Evolutionary conservation across 2,329 filamentous ascomycete species (phyloP), one percentile per base, ranked within the genome.

Genomic region (Scleromitrula shiraiana): DNA sequence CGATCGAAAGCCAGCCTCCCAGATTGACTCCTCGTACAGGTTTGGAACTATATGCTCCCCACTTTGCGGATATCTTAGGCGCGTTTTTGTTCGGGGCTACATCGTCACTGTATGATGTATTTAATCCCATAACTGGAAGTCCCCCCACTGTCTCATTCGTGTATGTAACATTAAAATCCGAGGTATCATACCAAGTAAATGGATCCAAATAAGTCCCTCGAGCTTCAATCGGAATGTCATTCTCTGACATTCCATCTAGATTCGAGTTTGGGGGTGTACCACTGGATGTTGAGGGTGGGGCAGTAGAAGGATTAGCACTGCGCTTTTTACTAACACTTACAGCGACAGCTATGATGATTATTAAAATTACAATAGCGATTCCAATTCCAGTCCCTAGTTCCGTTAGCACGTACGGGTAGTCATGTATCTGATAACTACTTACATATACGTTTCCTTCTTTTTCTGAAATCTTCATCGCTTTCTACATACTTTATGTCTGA

Each of bases 91-190:
- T 97, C 10, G 90, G 82, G 55, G 74, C 72, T 2, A 78, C 72
- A 20, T 83, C 85, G 67, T 98, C 90, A 64, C 97, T 85, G 87
- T 88, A 98, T 1, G 79, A 75, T 0, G 80, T 81, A 62, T 86
- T 84, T 20, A 98, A 75, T 0, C 93, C 93, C 82, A 97, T 97
- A 51, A 97, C 67, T 0, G 88, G 83, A n/a, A 98, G 74, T 2
- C 83, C 86, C 17, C 93, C 93, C 0, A 97, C 83, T 12, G 81
- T 89, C 41, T 80, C 77, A 51, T 83, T 80, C 0, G 93, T 98
- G 64, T 94, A 98, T 0, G 93, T 97, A 52, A 91, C 77, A 63
- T 98, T 98, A 71, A 97, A 95, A 60, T 90, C 88, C 0, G 74
- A 77, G 0, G 90, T 96, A 58, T 94, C 85, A 56, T 85, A 84